These are phyloP conservation scores for Pelargonium myrrhifolium DNA, from an alignment of 441 rosid species.

Conservation along the genomic window DNA sequence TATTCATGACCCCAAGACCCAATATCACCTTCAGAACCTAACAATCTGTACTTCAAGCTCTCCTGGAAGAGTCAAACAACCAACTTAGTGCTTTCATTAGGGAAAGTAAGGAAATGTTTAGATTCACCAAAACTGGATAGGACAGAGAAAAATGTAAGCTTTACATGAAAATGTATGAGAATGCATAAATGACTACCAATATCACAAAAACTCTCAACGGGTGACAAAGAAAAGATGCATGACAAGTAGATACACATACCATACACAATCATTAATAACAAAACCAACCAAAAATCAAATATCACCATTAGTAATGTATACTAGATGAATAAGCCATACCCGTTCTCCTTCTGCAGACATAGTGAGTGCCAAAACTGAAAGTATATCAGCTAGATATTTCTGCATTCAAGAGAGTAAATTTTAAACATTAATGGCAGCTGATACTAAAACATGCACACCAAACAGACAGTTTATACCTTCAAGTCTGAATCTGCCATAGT, in stretches of 20 bases:
- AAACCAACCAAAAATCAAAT: not conserved
- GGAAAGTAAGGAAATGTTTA: not conserved
- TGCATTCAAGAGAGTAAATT: conserved; percentile 31
- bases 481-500: conserved; percentile 57
- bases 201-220: too few relatives aligned
- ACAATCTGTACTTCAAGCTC: conserved; percentile 79
- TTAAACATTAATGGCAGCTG: conserved; percentile 1
- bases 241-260: not conserved
- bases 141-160: not conserved
- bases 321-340: conserved; percentile 37
- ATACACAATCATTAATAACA: not conserved
- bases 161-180: not conserved
- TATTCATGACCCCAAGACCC: conserved; percentile 99
- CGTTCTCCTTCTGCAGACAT: conserved; percentile 97
- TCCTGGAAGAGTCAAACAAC: conserved; percentile 43
- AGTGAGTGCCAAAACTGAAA: conserved; percentile 87
- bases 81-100: not conserved
- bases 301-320: not conserved
- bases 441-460: conserved; percentile 11
- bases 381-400: conserved; percentile 82
- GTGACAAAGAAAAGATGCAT: not conserved
- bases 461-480: conserved; percentile 41
- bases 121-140: not conserved
- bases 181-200: too few relatives aligned
- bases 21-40: conserved; percentile 86